phyloP scores from a whole-genome alignment of 495 filamentous ascomycete genomes.

The Tuber melanosporum region DNA sequence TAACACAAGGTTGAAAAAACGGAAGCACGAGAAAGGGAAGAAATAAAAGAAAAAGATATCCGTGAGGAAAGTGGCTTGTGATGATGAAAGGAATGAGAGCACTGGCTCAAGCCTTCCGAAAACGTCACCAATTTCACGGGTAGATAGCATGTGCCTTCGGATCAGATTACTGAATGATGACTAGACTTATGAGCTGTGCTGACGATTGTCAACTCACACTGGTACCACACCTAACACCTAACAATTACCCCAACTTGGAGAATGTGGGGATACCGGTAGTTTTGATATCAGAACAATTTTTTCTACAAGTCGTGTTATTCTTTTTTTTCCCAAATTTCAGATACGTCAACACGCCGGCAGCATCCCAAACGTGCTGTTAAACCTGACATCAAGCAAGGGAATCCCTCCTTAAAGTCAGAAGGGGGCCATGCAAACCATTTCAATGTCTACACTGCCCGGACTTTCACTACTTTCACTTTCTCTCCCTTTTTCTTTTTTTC shows the following conservation, averaged over 20 bases:
- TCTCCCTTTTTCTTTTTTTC: background rate
- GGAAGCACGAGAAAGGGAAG: background rate
- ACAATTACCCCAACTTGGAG: background rate
- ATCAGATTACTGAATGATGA: constrained; percentile 1
- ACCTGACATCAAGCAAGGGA: background rate
- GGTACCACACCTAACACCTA: background rate
- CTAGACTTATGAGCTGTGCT: background rate
- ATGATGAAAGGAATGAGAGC: background rate
- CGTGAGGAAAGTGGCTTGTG: background rate
- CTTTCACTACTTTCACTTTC: background rate
- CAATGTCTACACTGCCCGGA: background rate
- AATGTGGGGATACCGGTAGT: background rate
- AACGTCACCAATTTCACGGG: background rate
- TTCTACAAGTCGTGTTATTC: background rate
- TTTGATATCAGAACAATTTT: background rate
- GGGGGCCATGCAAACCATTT: background rate
- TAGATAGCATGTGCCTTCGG: background rate
- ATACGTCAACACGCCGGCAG: background rate
- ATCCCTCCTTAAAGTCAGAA: background rate
- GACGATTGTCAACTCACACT: background rate
- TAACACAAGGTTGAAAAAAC: background rate
- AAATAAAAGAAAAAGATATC: background rate
- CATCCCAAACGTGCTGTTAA: background rate
- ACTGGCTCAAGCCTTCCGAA: background rate
- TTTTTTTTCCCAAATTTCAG: background rate